Percentiles rank a stretch among this genome's conserved stretches.
Evolutionary conservation across 2,329 filamentous ascomycete species (phyloP).

Genomic region (Lasiodiplodia theobromae): DNA sequence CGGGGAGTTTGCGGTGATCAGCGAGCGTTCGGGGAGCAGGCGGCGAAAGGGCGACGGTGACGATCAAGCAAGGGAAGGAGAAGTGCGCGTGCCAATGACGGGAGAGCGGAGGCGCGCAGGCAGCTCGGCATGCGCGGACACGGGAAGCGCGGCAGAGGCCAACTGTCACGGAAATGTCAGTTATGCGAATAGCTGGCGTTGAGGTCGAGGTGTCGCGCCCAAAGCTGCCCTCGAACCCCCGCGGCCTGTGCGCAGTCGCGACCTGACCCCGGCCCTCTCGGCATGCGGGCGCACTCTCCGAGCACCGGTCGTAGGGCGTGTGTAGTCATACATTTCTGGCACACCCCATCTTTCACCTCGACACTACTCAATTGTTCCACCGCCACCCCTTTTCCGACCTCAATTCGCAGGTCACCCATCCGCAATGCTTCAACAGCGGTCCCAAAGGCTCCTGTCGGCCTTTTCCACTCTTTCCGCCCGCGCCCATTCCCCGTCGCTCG

Average conservation of each 20-base stretch:
- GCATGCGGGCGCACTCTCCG: slow-evolving; percentile 15
- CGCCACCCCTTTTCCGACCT: slow-evolving; percentile 4
- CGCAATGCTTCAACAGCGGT: slow-evolving; percentile 48
- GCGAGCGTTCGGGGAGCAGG: slow-evolving; percentile 24
- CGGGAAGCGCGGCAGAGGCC: slow-evolving; percentile 9
- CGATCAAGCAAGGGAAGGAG: slow-evolving; percentile 28
- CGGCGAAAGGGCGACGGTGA: slow-evolving; percentile 21
- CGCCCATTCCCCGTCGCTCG: slow-evolving; percentile 35
- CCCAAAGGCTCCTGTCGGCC: slow-evolving; percentile 60
- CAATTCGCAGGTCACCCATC: slow-evolving; percentile 2
- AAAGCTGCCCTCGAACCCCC: slow-evolving; percentile 15
- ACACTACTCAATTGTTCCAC: slow-evolving; percentile 25
- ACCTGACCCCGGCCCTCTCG: background rate
- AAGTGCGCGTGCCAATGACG: slow-evolving; percentile 26
- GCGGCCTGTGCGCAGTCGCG: background rate
- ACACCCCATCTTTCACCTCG: slow-evolving; percentile 22
- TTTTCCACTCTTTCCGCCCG: slow-evolving; percentile 35
- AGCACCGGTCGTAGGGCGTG: slow-evolving; percentile 17
- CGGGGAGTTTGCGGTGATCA: slow-evolving; percentile 37
- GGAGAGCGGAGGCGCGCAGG: background rate
- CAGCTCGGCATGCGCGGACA: slow-evolving; percentile 13
- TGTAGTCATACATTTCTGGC: slow-evolving; percentile 22
- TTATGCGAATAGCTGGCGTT: slow-evolving; percentile 1
- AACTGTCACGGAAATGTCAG: background rate
- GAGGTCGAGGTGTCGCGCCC: slow-evolving; percentile 19